Evolutionary conservation across 2,329 filamentous ascomycete genomes (phyloP).

Genomic region (Dactylella cylindrospora): DNA sequence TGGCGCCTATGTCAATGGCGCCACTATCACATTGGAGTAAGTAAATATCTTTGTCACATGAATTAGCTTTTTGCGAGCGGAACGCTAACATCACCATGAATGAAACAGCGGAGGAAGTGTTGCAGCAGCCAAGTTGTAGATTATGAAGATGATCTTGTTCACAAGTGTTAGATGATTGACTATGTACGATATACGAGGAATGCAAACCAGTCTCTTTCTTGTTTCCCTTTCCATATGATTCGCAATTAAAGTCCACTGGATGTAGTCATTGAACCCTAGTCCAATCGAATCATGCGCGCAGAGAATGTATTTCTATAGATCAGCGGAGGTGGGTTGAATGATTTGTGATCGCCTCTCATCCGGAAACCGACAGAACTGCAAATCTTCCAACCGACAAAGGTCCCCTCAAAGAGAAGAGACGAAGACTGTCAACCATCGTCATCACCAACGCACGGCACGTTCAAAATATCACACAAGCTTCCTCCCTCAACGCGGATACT

Average conservation of each 20-base stretch:
- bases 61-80: conserved; percentile 57
- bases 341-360: no score
- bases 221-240: neutral
- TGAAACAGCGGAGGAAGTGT: conserved; percentile 49
- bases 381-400: no score
- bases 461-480: no score
- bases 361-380: no score
- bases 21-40: conserved; percentile 63
- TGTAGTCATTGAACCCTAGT: neutral
- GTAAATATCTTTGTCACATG: conserved; percentile 51
- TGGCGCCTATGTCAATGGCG: conserved; percentile 67
- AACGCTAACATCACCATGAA: conserved; percentile 51
- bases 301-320: neutral
- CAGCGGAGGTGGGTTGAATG: no score
- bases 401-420: no score
- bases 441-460: no score
- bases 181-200: conserved; percentile 13
- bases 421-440: no score
- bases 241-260: no score
- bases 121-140: conserved; percentile 53
- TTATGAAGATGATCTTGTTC: conserved; percentile 43
- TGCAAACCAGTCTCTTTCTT: neutral
- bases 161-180: neutral
- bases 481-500: no score
- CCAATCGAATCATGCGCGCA: neutral